Evolutionary conservation across 345 rosid genomes (phyloP).

Genomic region (Clarkia xantiana): DNA sequence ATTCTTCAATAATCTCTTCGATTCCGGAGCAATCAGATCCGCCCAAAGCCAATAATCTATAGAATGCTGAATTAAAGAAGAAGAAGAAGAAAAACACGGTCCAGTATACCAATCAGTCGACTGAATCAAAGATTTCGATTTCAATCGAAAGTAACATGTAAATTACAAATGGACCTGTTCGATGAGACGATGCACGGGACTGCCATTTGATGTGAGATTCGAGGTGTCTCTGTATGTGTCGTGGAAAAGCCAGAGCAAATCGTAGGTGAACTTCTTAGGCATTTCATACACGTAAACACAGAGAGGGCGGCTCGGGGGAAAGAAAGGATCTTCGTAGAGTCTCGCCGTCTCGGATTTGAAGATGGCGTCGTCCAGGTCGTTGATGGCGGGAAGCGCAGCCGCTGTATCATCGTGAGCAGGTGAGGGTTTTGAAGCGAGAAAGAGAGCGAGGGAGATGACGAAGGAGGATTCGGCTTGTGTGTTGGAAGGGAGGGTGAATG

Average conservation of each 20-base stretch:
- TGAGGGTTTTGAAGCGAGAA: slow-evolving; percentile 21
- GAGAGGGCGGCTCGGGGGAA: slow-evolving; percentile 39
- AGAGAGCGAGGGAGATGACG: slow-evolving; percentile 51
- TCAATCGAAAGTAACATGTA: neutral
- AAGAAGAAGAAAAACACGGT: slow-evolving; percentile 10
- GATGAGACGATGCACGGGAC: slow-evolving; percentile 94
- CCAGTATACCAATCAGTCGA: too few species aligned
- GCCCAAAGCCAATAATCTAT: slow-evolving; percentile 98
- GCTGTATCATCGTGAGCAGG: slow-evolving; percentile 36
- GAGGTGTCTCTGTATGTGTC: slow-evolving; percentile 54
- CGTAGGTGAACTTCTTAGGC: slow-evolving; percentile 79
- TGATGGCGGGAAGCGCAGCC: slow-evolving; percentile 4
- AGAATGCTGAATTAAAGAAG: slow-evolving; percentile 41
- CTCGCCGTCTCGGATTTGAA: slow-evolving; percentile 29
- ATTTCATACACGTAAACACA: slow-evolving; percentile 80
- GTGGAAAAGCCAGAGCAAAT: slow-evolving; percentile 61
- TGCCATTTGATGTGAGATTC: slow-evolving; percentile 89
- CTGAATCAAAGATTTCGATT: neutral
- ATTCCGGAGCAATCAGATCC: slow-evolving; percentile 66
- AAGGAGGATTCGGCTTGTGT: slow-evolving; percentile 37
- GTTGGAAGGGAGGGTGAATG: slow-evolving; percentile 12
- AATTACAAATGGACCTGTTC: slow-evolving; percentile 40
- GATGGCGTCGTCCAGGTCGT: slow-evolving; percentile 28
- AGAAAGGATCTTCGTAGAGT: slow-evolving; percentile 25
- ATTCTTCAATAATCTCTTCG: slow-evolving; percentile 63